These are phyloP conservation scores for Pleurostoma richardsiae DNA, from an alignment of 2,329 filamentous ascomycete genomes.

Conservation along the genomic window DNA sequence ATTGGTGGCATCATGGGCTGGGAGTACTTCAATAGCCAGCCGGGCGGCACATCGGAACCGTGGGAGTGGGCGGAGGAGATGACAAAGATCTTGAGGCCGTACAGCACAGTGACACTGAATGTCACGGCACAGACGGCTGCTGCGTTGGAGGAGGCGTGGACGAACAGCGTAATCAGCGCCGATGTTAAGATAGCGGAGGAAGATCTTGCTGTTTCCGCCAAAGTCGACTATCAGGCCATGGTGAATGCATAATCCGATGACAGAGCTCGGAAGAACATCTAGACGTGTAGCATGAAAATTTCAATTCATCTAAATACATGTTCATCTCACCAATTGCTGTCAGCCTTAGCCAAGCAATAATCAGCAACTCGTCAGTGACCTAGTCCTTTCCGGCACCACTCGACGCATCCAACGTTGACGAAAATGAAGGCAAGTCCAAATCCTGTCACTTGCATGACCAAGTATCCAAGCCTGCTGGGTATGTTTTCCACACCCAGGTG, in stretches of 20 bases:
- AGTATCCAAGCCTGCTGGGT: too few relatives aligned
- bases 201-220: conserved; percentile 1
- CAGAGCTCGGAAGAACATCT: too few relatives aligned
- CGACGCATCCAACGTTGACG: too few relatives aligned
- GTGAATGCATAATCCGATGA: conserved; percentile 13
- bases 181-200: not conserved
- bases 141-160: conserved; percentile 13
- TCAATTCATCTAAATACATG: too few relatives aligned
- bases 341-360: too few relatives aligned
- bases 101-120: conserved; percentile 8
- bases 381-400: too few relatives aligned
- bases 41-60: conserved; percentile 55
- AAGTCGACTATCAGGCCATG: conserved; percentile 20
- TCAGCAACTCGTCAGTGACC: too few relatives aligned
- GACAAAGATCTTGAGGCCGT: conserved; percentile 37
- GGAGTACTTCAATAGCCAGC: conserved; percentile 86
- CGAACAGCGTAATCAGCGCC: conserved; percentile 8
- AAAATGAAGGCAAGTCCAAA: too few relatives aligned
- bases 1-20: conserved; percentile 92
- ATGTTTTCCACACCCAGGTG: too few relatives aligned
- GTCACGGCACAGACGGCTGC: conserved; percentile 14
- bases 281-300: too few relatives aligned
- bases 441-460: too few relatives aligned
- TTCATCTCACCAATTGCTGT: too few relatives aligned
- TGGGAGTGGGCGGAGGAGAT: conserved; percentile 77